Evolutionary conservation across 2,329 filamentous ascomycete genomes (phyloP), one percentile per base, ranked within the genome.

Genomic region (Malbranchea zuffiana): DNA sequence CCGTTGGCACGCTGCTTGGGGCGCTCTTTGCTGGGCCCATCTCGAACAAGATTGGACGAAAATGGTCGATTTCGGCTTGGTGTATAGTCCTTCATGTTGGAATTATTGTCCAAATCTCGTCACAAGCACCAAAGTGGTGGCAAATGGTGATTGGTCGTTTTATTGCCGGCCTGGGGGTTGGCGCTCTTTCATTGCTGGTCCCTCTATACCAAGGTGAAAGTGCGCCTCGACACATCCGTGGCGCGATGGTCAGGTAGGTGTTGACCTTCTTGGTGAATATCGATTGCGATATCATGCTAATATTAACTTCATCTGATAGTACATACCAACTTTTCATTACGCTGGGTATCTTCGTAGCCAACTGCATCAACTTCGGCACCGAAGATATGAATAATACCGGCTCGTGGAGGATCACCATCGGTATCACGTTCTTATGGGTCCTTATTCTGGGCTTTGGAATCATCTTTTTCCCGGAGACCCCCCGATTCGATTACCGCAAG

Each of bases 351-450:
- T 61, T 68, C 43, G 58, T 66, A 43, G 64, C 65, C 37, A 62
- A 66, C 47, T 56, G 63, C 37, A 59, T 68, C 56, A 68, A 68
- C 54, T 68, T 53, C 40, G 65, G 65, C 18, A 67, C 65, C 3
- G 55, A 63, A 37, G 45, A 41, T 16, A 55, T 60, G 32, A 15
- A 55, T 5, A 57, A 53, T 28, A 76, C 54, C 63, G 57, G 54
- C 19, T 61, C 62, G 1, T 67, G 65, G 65, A 55, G 65, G 16
- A 65, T 67, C 40, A 60, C 63, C 25, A 74, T 75, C 63, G 72
- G 71, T 5, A 61, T 76, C 32, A 71, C 70, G 13, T 75, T 74
- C 46, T 63, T 74, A 47, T 75, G 69, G 65, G 65, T 71, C 3
- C 53, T 65, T 17, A 65, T 75, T 35, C 69, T 77, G 51, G 65